Percentiles rank a stretch among this genome's conserved stretches.
phyloP scores from a whole-genome alignment of 73 alveolate species.

The Paramecium biaurelia region DNA sequence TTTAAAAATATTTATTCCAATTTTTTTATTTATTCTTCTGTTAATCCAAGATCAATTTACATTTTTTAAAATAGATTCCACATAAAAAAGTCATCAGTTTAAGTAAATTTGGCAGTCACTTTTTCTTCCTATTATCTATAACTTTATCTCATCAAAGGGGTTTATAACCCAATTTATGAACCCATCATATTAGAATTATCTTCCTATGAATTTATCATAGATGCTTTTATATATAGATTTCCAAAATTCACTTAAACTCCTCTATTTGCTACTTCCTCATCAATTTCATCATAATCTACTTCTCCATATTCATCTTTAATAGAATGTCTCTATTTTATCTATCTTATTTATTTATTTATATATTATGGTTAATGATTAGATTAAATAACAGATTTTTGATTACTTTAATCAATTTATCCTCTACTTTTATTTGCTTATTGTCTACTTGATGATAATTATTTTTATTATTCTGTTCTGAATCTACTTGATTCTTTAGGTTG shows the following conservation, averaged over 20 bases:
- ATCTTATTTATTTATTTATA: not conserved
- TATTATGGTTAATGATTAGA: not conserved
- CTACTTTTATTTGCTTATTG: not conserved
- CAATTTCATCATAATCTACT: slow-evolving; percentile 22
- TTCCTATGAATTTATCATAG: not conserved
- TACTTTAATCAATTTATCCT: not conserved
- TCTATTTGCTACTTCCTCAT: not conserved
- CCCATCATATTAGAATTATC: not conserved
- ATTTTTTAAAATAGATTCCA: slow-evolving; percentile 27
- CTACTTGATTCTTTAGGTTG: not conserved
- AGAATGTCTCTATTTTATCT: not conserved
- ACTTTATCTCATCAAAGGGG: not conserved
- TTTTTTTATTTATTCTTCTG: slow-evolving; percentile 5
- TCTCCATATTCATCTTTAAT: not conserved
- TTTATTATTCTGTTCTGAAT: slow-evolving; percentile 8
- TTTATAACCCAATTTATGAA: not conserved
- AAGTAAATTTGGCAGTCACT: slow-evolving; percentile 11
- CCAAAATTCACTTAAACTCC: not conserved
- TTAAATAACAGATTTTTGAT: not conserved
- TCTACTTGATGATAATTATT: not conserved
- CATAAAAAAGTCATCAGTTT: slow-evolving; percentile 39
- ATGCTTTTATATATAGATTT: not conserved
- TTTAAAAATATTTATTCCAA: slow-evolving; percentile 20
- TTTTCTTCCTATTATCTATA: slow-evolving; percentile 3
- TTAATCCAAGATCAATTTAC: slow-evolving; percentile 11